These are phyloP conservation scores for Raffaelea ambrosiae DNA, from an alignment of 2,329 filamentous ascomycete species.

Conservation along the genomic window DNA sequence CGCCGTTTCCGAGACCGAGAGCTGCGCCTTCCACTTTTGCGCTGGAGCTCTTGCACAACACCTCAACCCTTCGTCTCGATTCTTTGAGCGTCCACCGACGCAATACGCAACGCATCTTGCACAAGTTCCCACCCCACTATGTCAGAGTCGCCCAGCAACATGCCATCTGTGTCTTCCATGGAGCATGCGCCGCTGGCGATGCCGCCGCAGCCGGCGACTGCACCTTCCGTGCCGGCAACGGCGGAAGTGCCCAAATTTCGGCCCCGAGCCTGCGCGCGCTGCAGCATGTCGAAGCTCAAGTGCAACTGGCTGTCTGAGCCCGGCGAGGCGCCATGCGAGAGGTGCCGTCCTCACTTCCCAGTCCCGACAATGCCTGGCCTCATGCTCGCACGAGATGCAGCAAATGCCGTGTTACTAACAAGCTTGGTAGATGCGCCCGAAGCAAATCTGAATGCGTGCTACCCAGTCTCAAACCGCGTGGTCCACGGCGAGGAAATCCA, in stretches of 20 bases:
- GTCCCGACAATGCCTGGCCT: background rate
- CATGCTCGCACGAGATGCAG: background rate
- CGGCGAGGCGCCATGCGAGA: slow-evolving; percentile 14
- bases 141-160: too few species aligned
- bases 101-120: too few species aligned
- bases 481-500: slow-evolving; percentile 13
- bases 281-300: slow-evolving; percentile 17
- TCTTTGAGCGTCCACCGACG: too few species aligned
- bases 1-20: background rate
- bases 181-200: background rate
- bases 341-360: slow-evolving; percentile 1
- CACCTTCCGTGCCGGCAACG: background rate
- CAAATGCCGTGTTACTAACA: background rate
- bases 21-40: background rate
- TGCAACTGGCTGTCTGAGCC: slow-evolving; percentile 15
- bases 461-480: slow-evolving; percentile 14
- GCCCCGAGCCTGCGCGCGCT: slow-evolving; percentile 21
- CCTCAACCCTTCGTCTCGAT: too few species aligned
- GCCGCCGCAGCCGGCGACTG: background rate
- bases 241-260: slow-evolving; percentile 15
- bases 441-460: slow-evolving; percentile 13
- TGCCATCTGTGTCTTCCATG: too few species aligned
- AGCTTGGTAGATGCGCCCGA: slow-evolving; percentile 10
- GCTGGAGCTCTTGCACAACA: too few species aligned
- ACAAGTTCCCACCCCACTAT: too few species aligned